These are phyloP conservation scores for Coemansia sp. DNA, from an alignment of 192 early-diverging fungal species.

Conservation along the genomic window DNA sequence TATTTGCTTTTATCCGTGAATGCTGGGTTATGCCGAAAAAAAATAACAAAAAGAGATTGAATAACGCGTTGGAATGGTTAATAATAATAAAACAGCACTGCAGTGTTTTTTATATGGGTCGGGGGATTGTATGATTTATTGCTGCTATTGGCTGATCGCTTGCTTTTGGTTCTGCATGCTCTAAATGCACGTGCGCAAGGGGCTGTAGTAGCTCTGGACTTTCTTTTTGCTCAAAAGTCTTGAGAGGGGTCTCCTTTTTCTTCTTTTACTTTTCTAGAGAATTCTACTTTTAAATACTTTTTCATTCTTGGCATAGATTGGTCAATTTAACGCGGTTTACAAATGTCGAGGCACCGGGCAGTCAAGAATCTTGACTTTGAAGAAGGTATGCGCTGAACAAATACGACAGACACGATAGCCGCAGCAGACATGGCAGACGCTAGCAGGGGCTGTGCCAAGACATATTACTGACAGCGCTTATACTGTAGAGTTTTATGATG, in stretches of 20 bases:
- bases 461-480: background rate
- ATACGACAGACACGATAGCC: no score
- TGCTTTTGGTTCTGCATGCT: background rate
- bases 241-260: background rate
- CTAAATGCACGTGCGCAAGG: background rate
- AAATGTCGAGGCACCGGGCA: conserved; percentile 51
- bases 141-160: background rate
- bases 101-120: no score
- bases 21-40: background rate
- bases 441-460: no score
- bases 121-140: background rate
- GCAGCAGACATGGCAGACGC: no score
- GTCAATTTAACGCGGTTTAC: background rate
- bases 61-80: background rate
- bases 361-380: conserved; percentile 43
- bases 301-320: background rate
- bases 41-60: background rate
- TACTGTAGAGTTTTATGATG: conserved; percentile 48
- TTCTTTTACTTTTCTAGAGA: background rate
- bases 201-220: background rate
- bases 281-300: no score
- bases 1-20: no score
- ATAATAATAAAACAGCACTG: no score
- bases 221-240: background rate
- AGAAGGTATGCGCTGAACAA: conserved; percentile 32